phyloP scores from a whole-genome alignment of 2,329 filamentous ascomycete genomes.

The Botrytis sinoallii region DNA sequence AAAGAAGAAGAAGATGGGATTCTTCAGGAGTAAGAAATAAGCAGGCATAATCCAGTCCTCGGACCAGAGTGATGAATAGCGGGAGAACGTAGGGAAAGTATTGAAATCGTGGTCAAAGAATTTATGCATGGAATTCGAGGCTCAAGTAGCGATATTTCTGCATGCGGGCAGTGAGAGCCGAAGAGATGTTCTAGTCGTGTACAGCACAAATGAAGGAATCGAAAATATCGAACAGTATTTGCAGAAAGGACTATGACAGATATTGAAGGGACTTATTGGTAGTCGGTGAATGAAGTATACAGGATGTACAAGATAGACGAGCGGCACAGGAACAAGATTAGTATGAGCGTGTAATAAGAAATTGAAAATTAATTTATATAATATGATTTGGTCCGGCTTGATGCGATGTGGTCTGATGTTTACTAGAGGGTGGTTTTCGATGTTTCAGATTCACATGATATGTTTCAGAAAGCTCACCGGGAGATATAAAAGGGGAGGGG shows the following conservation, averaged over 20 bases:
- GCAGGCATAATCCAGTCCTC: not conserved
- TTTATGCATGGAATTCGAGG: not conserved
- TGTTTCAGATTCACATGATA: not conserved
- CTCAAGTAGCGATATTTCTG: not conserved
- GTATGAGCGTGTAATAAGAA: constrained; percentile 5
- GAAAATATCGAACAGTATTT: not conserved
- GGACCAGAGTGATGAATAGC: not conserved
- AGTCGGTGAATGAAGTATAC: not conserved
- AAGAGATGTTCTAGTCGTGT: not conserved
- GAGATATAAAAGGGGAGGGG: not conserved
- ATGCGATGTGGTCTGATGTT: not conserved
- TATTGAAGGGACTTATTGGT: not conserved
- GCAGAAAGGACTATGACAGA: not conserved
- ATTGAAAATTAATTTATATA: not conserved
- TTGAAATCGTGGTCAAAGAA: not conserved
- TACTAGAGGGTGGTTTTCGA: not conserved
- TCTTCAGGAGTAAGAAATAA: constrained; percentile 57
- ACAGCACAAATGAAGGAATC: not conserved
- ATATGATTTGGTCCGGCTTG: not conserved
- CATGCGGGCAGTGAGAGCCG: not conserved
- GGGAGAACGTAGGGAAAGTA: not conserved
- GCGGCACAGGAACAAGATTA: not conserved
- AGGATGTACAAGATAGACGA: constrained; percentile 1
- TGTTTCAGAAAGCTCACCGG: not conserved
- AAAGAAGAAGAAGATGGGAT: constrained; percentile 59